These are phyloP conservation scores for Amphichorda felina DNA, from an alignment of 2,329 filamentous ascomycete genomes.

Conservation along the genomic window DNA sequence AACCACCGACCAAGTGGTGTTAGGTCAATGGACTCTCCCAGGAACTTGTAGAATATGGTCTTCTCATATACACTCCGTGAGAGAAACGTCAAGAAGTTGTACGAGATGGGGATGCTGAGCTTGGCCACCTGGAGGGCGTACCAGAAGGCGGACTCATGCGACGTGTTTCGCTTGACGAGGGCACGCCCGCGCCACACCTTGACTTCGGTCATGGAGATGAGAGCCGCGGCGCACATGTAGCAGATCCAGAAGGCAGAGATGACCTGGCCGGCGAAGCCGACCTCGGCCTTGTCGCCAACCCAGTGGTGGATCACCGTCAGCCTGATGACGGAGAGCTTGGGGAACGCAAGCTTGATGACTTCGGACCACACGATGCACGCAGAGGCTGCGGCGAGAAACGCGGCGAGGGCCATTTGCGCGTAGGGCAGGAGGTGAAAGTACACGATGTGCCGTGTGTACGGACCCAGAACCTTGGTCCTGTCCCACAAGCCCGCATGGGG, in stretches of 20 bases:
- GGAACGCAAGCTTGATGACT: constrained; percentile 70
- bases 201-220: constrained; percentile 80
- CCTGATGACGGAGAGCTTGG: constrained; percentile 59
- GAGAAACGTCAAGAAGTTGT: constrained; percentile 93
- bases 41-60: constrained; percentile 79
- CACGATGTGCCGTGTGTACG: constrained; percentile 69
- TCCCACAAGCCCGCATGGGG: constrained; percentile 42
- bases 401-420: constrained; percentile 51
- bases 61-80: constrained; percentile 58
- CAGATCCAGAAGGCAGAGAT: constrained; percentile 81
- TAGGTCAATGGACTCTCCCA: constrained; percentile 72
- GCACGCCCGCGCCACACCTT: constrained; percentile 97
- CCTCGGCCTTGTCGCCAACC: constrained; percentile 56
- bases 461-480: constrained; percentile 54
- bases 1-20: constrained; percentile 76
- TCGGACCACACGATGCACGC: constrained; percentile 87
- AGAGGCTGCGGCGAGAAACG: constrained; percentile 62
- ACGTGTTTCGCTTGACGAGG: constrained; percentile 80
- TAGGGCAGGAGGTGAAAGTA: constrained; percentile 65
- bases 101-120: constrained; percentile 82
- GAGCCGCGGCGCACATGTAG: constrained; percentile 89
- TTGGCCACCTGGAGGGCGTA: constrained; percentile 88
- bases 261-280: constrained; percentile 78
- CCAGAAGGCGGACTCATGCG: constrained; percentile 89
- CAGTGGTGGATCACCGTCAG: constrained; percentile 65